Conservation (phyloP, 2,329 filamentous ascomycete species). For the Fusarium abutilonis region DNA sequence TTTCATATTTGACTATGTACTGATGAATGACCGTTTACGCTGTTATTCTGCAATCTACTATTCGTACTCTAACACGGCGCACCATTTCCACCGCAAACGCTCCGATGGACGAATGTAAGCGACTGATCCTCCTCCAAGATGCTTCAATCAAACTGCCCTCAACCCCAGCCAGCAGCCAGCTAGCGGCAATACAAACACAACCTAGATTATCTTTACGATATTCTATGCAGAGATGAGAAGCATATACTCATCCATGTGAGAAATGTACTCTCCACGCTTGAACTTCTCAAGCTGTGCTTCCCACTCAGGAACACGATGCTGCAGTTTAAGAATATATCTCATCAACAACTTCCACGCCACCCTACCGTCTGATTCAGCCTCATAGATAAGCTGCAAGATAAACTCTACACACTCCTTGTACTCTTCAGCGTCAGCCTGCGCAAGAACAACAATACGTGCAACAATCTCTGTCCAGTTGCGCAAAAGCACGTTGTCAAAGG, state of each 20-base stretch:
- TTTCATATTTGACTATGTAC: background rate
- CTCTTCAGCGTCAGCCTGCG: background rate
- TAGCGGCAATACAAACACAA: accelerated
- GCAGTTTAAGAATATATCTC: constrained; percentile 12
- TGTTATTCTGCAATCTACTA: background rate
- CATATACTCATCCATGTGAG: constrained; percentile 21
- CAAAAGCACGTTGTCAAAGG: constrained; percentile 38
- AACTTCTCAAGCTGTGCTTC: constrained; percentile 31
- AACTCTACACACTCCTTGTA: constrained; percentile 1
- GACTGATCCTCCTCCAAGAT: too few relatives aligned
- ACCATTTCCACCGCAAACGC: constrained; percentile 5
- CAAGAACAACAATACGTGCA: constrained; percentile 28
- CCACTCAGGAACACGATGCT: constrained; percentile 35
- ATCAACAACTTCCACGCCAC: constrained; percentile 29
- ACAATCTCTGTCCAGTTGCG: constrained; percentile 38
- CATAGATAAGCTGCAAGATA: constrained; percentile 2
- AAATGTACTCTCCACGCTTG: constrained; percentile 11
- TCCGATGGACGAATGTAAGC: too few relatives aligned
- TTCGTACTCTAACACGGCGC: constrained; percentile 8
- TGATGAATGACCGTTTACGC: constrained; percentile 1
- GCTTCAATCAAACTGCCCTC: background rate
- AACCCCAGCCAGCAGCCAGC: background rate
- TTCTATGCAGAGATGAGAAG: constrained; percentile 1
- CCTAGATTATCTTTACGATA: background rate
- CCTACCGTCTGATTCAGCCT: background rate